Evolutionary conservation across 306 rosid genomes (phyloP).

Genomic region (Corylus heterophylla): DNA sequence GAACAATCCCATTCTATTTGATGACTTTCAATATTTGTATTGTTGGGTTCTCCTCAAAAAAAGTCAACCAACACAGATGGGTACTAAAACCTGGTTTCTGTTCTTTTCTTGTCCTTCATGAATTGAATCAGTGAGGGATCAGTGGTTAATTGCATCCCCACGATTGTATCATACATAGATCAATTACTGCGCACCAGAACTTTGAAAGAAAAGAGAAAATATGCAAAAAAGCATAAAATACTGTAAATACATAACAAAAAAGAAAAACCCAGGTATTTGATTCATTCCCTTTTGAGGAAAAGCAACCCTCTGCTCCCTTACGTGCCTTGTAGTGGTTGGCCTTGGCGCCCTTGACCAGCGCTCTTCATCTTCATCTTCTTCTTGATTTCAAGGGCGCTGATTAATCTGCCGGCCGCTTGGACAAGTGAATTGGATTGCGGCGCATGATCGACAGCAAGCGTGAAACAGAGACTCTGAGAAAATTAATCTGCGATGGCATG

Average conservation of each 20-base stretch:
- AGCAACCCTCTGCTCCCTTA: not conserved
- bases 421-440: not conserved
- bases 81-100: not conserved
- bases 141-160: too few relatives aligned
- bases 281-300: not conserved
- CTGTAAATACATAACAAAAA: not conserved
- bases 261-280: not conserved
- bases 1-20: too few relatives aligned
- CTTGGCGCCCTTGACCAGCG: not conserved
- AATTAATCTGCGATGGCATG: conserved; percentile 46
- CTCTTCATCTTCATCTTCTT: too few relatives aligned
- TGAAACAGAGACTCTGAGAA: not conserved
- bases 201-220: not conserved
- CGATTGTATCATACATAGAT: not conserved
- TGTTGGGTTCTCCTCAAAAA: not conserved
- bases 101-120: not conserved
- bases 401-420: not conserved
- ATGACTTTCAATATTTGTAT: too few relatives aligned
- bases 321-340: not conserved
- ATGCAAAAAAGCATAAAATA: not conserved
- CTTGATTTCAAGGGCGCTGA: not conserved
- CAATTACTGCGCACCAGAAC: not conserved
- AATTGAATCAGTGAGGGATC: not conserved
- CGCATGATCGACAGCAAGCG: not conserved
- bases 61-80: not conserved